Evolutionary conservation across 805 yeast species (phyloP), one percentile per base, ranked within the genome.

Genomic region (Limtongia smithiae): DNA sequence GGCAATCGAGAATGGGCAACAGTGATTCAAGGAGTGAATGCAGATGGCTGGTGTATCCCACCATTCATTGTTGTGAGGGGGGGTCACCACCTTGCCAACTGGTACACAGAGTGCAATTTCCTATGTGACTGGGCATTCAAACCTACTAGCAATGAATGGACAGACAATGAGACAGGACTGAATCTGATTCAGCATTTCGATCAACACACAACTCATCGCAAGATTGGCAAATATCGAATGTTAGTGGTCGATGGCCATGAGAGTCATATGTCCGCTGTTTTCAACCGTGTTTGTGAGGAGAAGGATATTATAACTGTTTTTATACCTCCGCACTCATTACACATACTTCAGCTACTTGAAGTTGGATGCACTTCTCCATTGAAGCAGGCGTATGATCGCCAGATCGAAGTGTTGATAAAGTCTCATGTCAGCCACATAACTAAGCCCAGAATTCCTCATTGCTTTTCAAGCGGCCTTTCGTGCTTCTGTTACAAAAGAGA

Each of bases 251-350:
- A 46, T 28, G 40, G 50, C 22, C 50, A 46, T 30, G 48, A 46
- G 24, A 41, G 48, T 27, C 50, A 46, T 25, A 24, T 12, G 14
- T 46, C 47, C 3, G 33, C 46, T 12, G 32, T 9, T 7, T 46
- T 46, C 30, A 27, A 25, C 17, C 14, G 11, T 17, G 42, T 17
- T 22, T 45, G 49, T 39, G 14, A 39, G 36, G 33, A 38, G 37
- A 40, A 40, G n/a, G 40, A 25, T 2, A 45, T 45, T 20, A 18
- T 45, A 8, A 40, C 46, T 20, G 38, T 45, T 11, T 45, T 46
- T 40, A 45, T 39, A 37, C 47, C 50, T 41, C 41, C 47, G 17
- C 50, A 46, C 43, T 46, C 50, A n/a, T 42, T 48, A 7, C 48
- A 46, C 15, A 3, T 30, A 3, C 48, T 42, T 14, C 50, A 46